A percentile compares a stretch with the other conserved stretches of the same genome.
Evolutionary conservation across 768 basidiomycete genomes (phyloP).

Genomic region (Rossbeevera mucosa): DNA sequence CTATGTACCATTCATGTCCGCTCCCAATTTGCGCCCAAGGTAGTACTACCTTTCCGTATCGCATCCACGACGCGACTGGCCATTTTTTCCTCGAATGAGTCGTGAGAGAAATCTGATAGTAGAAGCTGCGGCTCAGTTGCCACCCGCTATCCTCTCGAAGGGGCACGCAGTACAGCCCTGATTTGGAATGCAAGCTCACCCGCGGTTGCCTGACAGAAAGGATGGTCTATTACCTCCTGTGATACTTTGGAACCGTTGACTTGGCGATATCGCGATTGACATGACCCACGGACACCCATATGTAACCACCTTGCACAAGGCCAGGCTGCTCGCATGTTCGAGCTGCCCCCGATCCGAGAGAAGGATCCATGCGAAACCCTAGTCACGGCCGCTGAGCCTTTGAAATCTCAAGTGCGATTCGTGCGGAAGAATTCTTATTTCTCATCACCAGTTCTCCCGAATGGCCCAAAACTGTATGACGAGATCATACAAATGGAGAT

Average conservation of each 20-base stretch:
- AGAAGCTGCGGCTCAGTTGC: slow-evolving; percentile 1
- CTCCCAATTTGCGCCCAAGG: slow-evolving; percentile 16
- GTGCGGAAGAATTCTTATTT: slow-evolving; percentile 20
- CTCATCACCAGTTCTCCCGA: slow-evolving; percentile 20
- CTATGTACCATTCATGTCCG: slow-evolving; percentile 16
- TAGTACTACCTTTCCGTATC: slow-evolving; percentile 21
- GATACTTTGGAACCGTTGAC: slow-evolving; percentile 20
- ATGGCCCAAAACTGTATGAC: slow-evolving; percentile 14
- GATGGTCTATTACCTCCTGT: slow-evolving; percentile 18
- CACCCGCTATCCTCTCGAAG: slow-evolving; percentile 7
- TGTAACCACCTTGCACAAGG: slow-evolving; percentile 10
- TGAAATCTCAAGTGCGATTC: slow-evolving; percentile 25
- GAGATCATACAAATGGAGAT: slow-evolving; percentile 25
- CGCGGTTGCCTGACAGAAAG: slow-evolving; percentile 10
- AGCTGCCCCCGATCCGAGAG: slow-evolving; percentile 19
- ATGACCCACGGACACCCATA: slow-evolving; percentile 20
- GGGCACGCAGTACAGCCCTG: slow-evolving; percentile 16
- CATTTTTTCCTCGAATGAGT: slow-evolving; percentile 2
- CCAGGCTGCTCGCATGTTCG: slow-evolving; percentile 5
- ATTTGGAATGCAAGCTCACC: slow-evolving; percentile 17
- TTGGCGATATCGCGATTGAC: slow-evolving; percentile 27
- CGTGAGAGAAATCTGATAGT: slow-evolving; percentile 11
- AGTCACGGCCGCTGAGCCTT: slow-evolving; percentile 14
- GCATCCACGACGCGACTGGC: slow-evolving; percentile 12
- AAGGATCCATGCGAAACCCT: slow-evolving; percentile 20